Base-by-base conservation (phyloP, 441 rosid species). In the Mallotus repandus region DNA sequence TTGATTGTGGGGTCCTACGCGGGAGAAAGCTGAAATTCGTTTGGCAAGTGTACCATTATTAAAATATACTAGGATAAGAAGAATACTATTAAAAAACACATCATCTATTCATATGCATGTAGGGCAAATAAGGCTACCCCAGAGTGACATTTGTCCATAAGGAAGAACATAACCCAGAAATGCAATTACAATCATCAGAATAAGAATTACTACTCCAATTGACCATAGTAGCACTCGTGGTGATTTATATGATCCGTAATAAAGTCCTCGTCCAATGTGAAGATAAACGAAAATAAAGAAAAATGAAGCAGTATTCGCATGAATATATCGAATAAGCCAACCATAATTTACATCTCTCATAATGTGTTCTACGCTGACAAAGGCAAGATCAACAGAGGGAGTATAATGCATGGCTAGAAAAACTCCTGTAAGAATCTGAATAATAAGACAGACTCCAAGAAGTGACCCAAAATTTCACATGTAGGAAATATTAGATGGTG, bases 361-460 rank as follows among this genome's bases (percentile, higher is more conserved):
- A 10, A 63, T 63, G 41, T 63, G 67, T 63, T 63, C 67, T 63
- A 63, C 67, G 7, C 19, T 9, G 2, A 35, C 49, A 32, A 63
- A 63, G 1, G 67, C 67, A 4, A 35, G 50, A 41, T 63, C 67
- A 29, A 60, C 74, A 15, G 8, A 0, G 2, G 74, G 74, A 4
- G 48, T 71, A 16, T 71, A 71, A 15, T 71, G 74, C 74, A 71
- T 71, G 1, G 66, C 74, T 11, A 71, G 49, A 1, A 46, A 13
- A 9, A 60, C 74, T 15, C 74, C 74, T 58, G 74, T 71, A 15
- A 71, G 3, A 10, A 71, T 71, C 25, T 71, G 74, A 5, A 71
- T 60, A 15, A 18, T 22, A 59, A 71, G 63, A 71, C 74, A 71
- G 19, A 14, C 21, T 43, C 41, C 74, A 2, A 71, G 38, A 46